These are phyloP conservation scores for Neurospora cerealis DNA, from an alignment of 495 filamentous ascomycete species.

Conservation along the genomic window DNA sequence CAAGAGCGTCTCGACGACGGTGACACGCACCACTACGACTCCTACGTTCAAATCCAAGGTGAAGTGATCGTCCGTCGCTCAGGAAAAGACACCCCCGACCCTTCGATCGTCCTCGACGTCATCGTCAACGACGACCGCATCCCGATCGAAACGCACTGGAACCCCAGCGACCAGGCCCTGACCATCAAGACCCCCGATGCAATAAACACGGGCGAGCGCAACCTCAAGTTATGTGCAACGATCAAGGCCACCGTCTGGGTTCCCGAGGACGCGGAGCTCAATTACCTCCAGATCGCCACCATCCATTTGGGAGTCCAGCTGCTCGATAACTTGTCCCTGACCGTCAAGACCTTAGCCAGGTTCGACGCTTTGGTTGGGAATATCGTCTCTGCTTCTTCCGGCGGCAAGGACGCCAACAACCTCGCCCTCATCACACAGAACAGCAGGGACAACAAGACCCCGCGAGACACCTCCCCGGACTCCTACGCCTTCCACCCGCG, in stretches of 20 bases:
- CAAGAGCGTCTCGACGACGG: constrained; percentile 10
- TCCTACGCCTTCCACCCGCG: constrained; percentile 25
- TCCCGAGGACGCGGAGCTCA: constrained; percentile 21
- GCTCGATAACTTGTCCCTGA: constrained; percentile 27
- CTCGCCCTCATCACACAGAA: no score
- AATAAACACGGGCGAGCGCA: constrained; percentile 14
- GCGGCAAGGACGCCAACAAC: constrained; percentile 1
- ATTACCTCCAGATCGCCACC: constrained; percentile 15
- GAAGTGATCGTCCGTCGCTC: constrained; percentile 28
- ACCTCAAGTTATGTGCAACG: constrained; percentile 25
- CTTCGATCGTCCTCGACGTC: constrained; percentile 27
- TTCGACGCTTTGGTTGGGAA: constrained; percentile 19
- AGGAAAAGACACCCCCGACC: constrained; percentile 3
- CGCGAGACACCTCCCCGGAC: constrained; percentile 13
- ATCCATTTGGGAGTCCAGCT: constrained; percentile 30
- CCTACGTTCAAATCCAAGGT: constrained; percentile 25
- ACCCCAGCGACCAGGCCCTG: constrained; percentile 20
- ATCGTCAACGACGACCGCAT: constrained; percentile 28
- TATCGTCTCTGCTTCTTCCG: constrained; percentile 14
- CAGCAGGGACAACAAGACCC: not conserved
- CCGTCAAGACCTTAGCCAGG: constrained; percentile 12
- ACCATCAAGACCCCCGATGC: constrained; percentile 21
- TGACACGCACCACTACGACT: constrained; percentile 6
- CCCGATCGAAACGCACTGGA: constrained; percentile 17
- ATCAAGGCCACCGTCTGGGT: constrained; percentile 34